These are phyloP conservation scores for Kazachstania martiniae DNA, from an alignment of 805 yeast species.

Conservation along the genomic window DNA sequence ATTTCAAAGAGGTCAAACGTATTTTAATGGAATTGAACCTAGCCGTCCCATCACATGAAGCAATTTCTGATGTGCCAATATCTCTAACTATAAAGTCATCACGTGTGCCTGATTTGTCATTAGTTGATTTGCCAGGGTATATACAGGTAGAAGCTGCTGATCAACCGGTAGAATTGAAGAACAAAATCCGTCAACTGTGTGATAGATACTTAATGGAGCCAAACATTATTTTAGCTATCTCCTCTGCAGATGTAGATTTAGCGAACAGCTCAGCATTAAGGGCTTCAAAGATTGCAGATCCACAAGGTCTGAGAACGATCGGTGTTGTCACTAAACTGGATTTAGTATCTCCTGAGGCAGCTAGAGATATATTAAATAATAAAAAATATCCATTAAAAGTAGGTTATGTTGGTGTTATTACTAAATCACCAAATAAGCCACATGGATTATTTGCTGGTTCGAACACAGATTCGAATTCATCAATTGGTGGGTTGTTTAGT, in stretches of 20 bases:
- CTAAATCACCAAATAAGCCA: conserved; percentile 51
- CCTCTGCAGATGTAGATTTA: conserved; percentile 95
- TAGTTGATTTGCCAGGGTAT: conserved; percentile 95
- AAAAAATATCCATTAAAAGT: conserved; percentile 79
- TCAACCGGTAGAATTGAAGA: conserved; percentile 78
- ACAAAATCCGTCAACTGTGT: conserved; percentile 69
- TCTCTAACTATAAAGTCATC: conserved; percentile 88
- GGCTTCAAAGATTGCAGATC: conserved; percentile 84
- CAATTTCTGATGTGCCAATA: conserved; percentile 88
- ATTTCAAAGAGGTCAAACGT: conserved; percentile 80
- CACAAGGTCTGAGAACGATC: conserved; percentile 88
- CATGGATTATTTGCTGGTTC: conserved; percentile 3
- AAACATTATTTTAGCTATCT: conserved; percentile 87
- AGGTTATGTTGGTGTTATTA: conserved; percentile 99
- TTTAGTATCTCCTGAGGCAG: conserved; percentile 68
- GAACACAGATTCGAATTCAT: neutral
- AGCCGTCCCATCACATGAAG: conserved; percentile 81
- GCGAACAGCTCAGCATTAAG: conserved; percentile 92
- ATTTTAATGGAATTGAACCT: conserved; percentile 79
- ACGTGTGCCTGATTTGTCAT: conserved; percentile 77
- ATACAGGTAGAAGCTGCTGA: conserved; percentile 95
- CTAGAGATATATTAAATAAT: conserved; percentile 58
- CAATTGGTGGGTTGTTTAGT: conserved; percentile 9
- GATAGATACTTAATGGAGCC: conserved; percentile 82
- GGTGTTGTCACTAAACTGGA: conserved; percentile 95